A percentile compares a stretch with the other conserved stretches of the same genome.
These are phyloP conservation scores for Madurella mycetomatis DNA, from an alignment of 2,329 filamentous ascomycete species.

Conservation along the genomic window DNA sequence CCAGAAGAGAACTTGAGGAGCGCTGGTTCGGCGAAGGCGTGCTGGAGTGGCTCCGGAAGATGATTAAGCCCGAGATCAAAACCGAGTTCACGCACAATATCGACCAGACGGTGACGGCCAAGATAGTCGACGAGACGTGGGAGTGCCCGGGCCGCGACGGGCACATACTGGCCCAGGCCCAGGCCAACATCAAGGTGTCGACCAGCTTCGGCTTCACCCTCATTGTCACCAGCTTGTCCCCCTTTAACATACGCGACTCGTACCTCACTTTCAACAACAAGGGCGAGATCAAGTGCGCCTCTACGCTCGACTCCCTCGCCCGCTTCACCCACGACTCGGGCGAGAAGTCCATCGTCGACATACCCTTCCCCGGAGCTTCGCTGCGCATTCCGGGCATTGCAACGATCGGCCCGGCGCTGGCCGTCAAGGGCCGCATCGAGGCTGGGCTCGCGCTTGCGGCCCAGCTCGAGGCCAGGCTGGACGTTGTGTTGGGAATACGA, in stretches of 20 bases:
- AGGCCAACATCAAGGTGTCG: background rate
- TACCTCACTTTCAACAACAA: constrained; percentile 5
- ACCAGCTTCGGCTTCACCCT: too few species aligned
- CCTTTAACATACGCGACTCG: background rate
- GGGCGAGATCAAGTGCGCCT: background rate
- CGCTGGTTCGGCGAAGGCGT: constrained; percentile 3
- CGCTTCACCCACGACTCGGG: too few species aligned
- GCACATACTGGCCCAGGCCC: constrained; percentile 1
- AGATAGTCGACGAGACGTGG: constrained; percentile 1
- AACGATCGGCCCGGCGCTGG: too few species aligned
- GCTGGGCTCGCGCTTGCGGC: too few species aligned
- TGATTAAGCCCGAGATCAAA: constrained; percentile 2
- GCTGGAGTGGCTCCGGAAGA: background rate
- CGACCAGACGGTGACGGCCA: background rate
- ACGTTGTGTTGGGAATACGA: too few species aligned
- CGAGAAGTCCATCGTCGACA: too few species aligned
- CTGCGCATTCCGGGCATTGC: too few species aligned
- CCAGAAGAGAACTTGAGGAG: background rate
- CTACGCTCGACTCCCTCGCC: background rate
- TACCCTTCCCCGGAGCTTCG: too few species aligned
- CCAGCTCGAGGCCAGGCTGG: too few species aligned
- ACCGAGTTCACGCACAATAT: background rate
- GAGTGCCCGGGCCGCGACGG: background rate
- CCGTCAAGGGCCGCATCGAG: too few species aligned
- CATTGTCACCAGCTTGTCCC: background rate